A percentile compares a stretch with the other conserved stretches of the same genome.
phyloP scores from a whole-genome alignment of 2,329 filamentous ascomycete species.

The Trichocomaceae sp. region DNA sequence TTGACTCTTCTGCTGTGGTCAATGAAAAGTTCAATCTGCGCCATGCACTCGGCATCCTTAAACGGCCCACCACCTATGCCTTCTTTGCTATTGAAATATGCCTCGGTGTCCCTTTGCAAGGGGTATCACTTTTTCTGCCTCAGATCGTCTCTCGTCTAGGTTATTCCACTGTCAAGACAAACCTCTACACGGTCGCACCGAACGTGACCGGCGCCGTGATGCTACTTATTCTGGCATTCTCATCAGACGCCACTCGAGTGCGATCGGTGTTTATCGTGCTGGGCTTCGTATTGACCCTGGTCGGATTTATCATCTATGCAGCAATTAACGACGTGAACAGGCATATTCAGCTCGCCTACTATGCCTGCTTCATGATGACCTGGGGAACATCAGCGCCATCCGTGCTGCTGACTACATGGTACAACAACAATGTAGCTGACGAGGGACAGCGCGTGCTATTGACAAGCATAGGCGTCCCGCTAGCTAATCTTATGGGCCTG shows the following conservation, averaged over 20 bases:
- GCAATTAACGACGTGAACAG: constrained; percentile 57
- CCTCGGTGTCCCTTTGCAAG: constrained; percentile 53
- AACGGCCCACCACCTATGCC: constrained; percentile 47
- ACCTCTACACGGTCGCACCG: constrained; percentile 70
- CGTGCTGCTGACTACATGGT: constrained; percentile 61
- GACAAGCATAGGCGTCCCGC: constrained; percentile 64
- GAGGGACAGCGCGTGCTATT: constrained; percentile 65
- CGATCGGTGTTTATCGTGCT: constrained; percentile 69
- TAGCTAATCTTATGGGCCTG: constrained; percentile 71
- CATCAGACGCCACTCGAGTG: constrained; percentile 59
- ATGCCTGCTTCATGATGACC: constrained; percentile 74
- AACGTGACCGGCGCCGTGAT: constrained; percentile 68
- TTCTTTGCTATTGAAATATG: constrained; percentile 54
- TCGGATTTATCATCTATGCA: constrained; percentile 72
- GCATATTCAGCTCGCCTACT: constrained; percentile 63
- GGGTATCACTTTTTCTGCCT: constrained; percentile 52
- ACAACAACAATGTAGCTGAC: constrained; percentile 77
- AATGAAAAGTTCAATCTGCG: constrained; percentile 50
- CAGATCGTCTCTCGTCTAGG: constrained; percentile 44
- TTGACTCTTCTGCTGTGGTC: constrained; percentile 63
- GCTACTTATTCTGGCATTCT: constrained; percentile 65
- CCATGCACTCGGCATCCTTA: constrained; percentile 49
- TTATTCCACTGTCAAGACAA: constrained; percentile 19
- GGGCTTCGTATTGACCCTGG: constrained; percentile 67
- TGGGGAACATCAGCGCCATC: constrained; percentile 71